Evolutionary conservation across 2,329 filamentous ascomycete species (phyloP).

Genomic region (Dendrostoma leiphaemia): DNA sequence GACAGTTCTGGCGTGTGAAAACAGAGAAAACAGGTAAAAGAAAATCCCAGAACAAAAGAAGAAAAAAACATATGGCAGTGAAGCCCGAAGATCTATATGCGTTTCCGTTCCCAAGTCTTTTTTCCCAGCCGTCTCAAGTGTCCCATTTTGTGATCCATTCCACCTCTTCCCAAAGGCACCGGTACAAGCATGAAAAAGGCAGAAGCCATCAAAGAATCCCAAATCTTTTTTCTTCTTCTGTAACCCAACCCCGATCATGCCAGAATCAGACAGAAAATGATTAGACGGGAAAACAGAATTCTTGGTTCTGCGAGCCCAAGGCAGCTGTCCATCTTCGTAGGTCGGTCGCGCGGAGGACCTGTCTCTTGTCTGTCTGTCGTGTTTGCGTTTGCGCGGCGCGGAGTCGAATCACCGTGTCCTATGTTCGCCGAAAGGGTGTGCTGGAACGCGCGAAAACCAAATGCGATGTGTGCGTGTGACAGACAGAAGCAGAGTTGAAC

Average conservation of each 20-base stretch:
- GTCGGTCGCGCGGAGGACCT: background rate
- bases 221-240: slow-evolving; percentile 19
- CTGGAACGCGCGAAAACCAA: background rate
- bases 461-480: slow-evolving; percentile 16
- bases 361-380: no score
- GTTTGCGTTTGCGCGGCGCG: background rate
- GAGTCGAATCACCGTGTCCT: background rate
- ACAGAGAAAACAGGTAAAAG: background rate
- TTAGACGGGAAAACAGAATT: background rate
- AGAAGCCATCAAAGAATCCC: slow-evolving; percentile 3
- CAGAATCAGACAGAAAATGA: slow-evolving; percentile 7
- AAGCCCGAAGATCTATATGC: slow-evolving; percentile 27
- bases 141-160: slow-evolving; percentile 14
- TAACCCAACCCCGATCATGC: slow-evolving; percentile 19
- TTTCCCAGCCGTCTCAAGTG: slow-evolving; percentile 21
- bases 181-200: background rate
- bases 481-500: slow-evolving; percentile 20
- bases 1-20: slow-evolving; percentile 11
- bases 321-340: slow-evolving; percentile 1
- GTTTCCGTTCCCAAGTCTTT: slow-evolving; percentile 23
- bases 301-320: slow-evolving; percentile 1
- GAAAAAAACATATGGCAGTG: slow-evolving; percentile 13
- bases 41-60: slow-evolving; percentile 15
- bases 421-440: slow-evolving; percentile 10
- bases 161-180: slow-evolving; percentile 17